A percentile compares a stretch with the other conserved stretches of the same genome.
Evolutionary conservation across 768 basidiomycete species (phyloP).

Genomic region (Grammothele lineata): DNA sequence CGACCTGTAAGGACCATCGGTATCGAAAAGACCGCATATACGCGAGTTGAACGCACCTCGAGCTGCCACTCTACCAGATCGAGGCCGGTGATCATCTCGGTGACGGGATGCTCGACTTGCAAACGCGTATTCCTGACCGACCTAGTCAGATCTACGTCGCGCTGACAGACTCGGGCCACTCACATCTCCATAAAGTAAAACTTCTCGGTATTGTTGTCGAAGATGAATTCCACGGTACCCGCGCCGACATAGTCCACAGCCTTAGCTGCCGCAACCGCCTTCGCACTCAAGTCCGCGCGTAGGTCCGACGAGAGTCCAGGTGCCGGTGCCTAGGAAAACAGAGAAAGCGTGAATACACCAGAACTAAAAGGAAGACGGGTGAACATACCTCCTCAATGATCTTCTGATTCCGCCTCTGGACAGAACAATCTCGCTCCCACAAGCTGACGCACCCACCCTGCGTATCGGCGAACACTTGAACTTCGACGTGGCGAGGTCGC

Average conservation of each 20-base stretch:
- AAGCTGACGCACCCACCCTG: constrained; percentile 81
- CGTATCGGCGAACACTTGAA: constrained; percentile 89
- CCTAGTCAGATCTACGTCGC: neutral
- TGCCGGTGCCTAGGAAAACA: constrained; percentile 69
- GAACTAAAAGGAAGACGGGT: neutral
- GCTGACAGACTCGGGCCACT: too few relatives aligned
- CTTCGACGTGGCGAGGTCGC: constrained; percentile 87
- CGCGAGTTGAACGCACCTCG: constrained; percentile 43
- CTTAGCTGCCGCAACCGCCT: constrained; percentile 88
- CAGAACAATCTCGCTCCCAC: constrained; percentile 95
- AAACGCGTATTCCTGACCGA: constrained; percentile 69
- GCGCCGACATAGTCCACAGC: constrained; percentile 92
- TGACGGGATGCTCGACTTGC: constrained; percentile 90
- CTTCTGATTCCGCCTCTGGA: constrained; percentile 92
- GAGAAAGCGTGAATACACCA: neutral
- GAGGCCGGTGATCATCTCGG: constrained; percentile 91
- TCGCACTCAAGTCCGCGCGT: constrained; percentile 74
- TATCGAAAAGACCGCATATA: neutral
- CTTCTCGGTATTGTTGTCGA: constrained; percentile 81
- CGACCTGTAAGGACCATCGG: constrained; percentile 48
- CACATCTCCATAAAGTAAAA: constrained; percentile 98
- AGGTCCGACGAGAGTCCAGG: constrained; percentile 80
- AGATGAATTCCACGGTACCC: constrained; percentile 95
- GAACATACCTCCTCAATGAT: constrained; percentile 78
- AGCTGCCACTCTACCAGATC: constrained; percentile 96